Percentiles rank a stretch among this genome's conserved stretches.
phyloP scores from a whole-genome alignment of 805 yeast genomes.

The Candida montana region DNA sequence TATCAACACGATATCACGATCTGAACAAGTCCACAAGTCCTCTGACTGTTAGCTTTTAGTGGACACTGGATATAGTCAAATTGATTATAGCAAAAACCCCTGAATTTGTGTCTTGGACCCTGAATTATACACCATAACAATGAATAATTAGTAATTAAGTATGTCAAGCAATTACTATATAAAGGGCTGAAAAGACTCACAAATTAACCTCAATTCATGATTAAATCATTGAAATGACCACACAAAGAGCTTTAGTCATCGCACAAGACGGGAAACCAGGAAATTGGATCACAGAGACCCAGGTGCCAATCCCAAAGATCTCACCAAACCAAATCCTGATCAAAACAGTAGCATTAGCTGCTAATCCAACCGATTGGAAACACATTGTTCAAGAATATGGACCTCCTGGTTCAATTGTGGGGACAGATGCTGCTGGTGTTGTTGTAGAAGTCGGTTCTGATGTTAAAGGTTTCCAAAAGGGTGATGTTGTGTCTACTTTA shows the following conservation, averaged over 20 bases:
- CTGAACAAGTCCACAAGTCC: too few species aligned
- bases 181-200: too few species aligned
- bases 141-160: too few species aligned
- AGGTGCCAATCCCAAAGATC: conserved; percentile 16
- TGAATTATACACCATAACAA: too few species aligned
- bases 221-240: too few species aligned
- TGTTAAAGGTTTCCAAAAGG: conserved; percentile 39
- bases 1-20: too few species aligned
- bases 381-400: conserved; percentile 40
- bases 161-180: too few species aligned
- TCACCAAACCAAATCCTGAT: conserved; percentile 35
- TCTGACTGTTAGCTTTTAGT: too few species aligned
- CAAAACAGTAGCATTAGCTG: conserved; percentile 48
- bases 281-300: conserved; percentile 6
- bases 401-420: conserved; percentile 44
- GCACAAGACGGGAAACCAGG: conserved; percentile 14
- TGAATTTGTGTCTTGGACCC: too few species aligned
- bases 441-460: conserved; percentile 46
- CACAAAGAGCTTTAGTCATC: conserved; percentile 20
- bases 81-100: too few species aligned
- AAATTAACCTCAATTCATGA: too few species aligned
- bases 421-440: conserved; percentile 58
- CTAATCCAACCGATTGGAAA: conserved; percentile 72
- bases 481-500: conserved; percentile 55
- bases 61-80: too few species aligned